Evolutionary conservation across 2,329 filamentous ascomycete genomes (phyloP).

Genomic region (Diaporthe sp.): DNA sequence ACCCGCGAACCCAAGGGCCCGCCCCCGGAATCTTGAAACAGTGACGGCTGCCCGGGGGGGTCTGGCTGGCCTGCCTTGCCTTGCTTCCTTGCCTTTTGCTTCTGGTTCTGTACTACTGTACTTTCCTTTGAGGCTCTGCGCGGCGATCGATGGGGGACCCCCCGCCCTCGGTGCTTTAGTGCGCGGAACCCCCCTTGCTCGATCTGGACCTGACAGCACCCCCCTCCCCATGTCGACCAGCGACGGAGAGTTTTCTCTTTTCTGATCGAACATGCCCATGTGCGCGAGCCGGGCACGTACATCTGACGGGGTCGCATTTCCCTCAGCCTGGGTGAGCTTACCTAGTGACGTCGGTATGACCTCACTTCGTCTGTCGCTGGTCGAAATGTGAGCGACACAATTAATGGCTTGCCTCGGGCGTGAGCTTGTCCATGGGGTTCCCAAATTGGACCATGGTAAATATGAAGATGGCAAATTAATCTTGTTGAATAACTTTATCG

Average conservation of each 20-base stretch:
- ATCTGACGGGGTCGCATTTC: background rate
- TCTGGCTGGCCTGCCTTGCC: background rate
- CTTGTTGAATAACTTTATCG: no score
- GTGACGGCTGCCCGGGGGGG: conserved; percentile 22
- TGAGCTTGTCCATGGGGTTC: background rate
- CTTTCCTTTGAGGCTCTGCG: conserved; percentile 13
- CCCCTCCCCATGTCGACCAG: background rate
- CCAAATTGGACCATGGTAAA: background rate
- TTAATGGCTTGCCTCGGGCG: background rate
- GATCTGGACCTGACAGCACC: conserved; percentile 10
- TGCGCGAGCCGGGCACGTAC: background rate
- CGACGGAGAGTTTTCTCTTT: background rate
- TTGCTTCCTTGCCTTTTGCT: background rate
- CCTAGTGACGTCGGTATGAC: conserved; percentile 17
- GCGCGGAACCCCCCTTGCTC: background rate
- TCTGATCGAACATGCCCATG: conserved; percentile 11
- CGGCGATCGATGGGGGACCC: conserved; percentile 17
- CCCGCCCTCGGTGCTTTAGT: background rate
- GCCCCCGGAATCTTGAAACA: conserved; percentile 21
- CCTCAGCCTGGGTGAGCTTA: background rate
- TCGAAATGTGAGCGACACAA: background rate
- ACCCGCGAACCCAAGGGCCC: conserved; percentile 21
- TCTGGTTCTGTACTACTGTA: background rate
- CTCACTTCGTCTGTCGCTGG: background rate
- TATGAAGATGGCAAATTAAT: no score